A percentile compares a stretch with the other conserved stretches of the same genome.
Conservation (phyloP, 106 monocot species). For the Dioscorea zingiberensis region DNA sequence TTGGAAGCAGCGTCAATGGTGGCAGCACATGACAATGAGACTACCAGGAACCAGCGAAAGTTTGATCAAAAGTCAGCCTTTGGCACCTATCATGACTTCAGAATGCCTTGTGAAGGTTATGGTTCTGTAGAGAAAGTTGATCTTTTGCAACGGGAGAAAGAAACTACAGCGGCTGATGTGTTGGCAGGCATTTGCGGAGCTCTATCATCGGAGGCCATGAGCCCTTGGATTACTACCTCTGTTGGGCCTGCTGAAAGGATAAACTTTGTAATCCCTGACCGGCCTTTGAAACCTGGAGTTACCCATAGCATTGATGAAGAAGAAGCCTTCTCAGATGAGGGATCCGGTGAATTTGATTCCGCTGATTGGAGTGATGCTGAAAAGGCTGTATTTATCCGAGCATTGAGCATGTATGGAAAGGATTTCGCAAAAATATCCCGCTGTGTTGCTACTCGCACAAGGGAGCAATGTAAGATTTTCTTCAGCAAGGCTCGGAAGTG, state of each 20-base stretch:
- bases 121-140: constrained; percentile 21
- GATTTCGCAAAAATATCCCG: constrained; percentile 65
- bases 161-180: constrained; percentile 42
- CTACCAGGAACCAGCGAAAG: constrained; percentile 19
- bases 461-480: constrained; percentile 84
- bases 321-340: constrained; percentile 61
- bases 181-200: constrained; percentile 44
- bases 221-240: constrained; percentile 56
- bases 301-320: constrained; percentile 44
- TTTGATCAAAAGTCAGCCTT: constrained; percentile 9
- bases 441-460: constrained; percentile 58
- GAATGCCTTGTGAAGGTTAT: constrained; percentile 13
- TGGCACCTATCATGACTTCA: constrained; percentile 13
- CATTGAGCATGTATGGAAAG: constrained; percentile 58
- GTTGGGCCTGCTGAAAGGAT: constrained; percentile 43
- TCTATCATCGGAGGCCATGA: constrained; percentile 64
- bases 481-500: constrained; percentile 89
- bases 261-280: constrained; percentile 11
- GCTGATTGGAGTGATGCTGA: constrained; percentile 87
- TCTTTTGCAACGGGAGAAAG: constrained; percentile 26
- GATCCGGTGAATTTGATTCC: constrained; percentile 38
- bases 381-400: constrained; percentile 59
- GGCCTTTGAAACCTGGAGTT: constrained; percentile 19
- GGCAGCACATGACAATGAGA: constrained; percentile 15
- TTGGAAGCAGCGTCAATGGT: constrained; percentile 33